phyloP scores from a whole-genome alignment of 305 asterid genomes.

The Fraxinus sp. region DNA sequence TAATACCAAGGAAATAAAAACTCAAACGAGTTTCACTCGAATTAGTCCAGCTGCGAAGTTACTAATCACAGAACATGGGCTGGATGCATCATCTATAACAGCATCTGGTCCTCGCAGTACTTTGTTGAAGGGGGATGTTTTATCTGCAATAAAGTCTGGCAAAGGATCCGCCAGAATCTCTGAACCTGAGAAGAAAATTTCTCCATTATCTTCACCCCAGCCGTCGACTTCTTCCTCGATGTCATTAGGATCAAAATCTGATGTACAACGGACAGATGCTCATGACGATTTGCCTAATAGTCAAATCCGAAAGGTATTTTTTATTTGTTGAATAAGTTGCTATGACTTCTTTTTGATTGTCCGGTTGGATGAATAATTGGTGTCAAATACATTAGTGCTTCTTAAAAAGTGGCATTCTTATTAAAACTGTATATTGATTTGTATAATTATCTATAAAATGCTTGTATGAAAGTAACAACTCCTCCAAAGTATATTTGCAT shows the following conservation, averaged over 20 bases:
- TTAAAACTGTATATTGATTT: slow-evolving; percentile 5
- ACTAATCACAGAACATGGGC: slow-evolving; percentile 65
- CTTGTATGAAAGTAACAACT: slow-evolving; percentile 13
- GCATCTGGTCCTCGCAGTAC: slow-evolving; percentile 98
- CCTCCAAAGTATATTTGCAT: not conserved
- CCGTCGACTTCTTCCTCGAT: slow-evolving; percentile 45
- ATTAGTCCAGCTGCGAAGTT: slow-evolving; percentile 95
- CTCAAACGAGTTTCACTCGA: slow-evolving; percentile 54
- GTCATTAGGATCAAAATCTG: slow-evolving; percentile 47
- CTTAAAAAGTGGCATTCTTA: slow-evolving; percentile 9
- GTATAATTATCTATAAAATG: slow-evolving; percentile 12
- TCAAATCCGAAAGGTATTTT: slow-evolving; percentile 92
- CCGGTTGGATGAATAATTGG: slow-evolving; percentile 3
- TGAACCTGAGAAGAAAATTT: slow-evolving; percentile 41
- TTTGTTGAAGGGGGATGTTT: slow-evolving; percentile 88
- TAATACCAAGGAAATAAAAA: slow-evolving; percentile 40
- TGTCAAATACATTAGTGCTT: slow-evolving; percentile 4
- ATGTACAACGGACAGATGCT: slow-evolving; percentile 47
- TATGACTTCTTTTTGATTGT: slow-evolving; percentile 3
- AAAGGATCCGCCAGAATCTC: slow-evolving; percentile 57
- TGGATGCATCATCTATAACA: slow-evolving; percentile 72
- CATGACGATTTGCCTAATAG: slow-evolving; percentile 83
- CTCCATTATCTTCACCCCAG: slow-evolving; percentile 40
- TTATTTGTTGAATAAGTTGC: slow-evolving; percentile 12
- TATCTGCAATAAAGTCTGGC: slow-evolving; percentile 81